Evolutionary conservation across 305 asterid species (phyloP).

Genomic region (Rubia balearica): DNA sequence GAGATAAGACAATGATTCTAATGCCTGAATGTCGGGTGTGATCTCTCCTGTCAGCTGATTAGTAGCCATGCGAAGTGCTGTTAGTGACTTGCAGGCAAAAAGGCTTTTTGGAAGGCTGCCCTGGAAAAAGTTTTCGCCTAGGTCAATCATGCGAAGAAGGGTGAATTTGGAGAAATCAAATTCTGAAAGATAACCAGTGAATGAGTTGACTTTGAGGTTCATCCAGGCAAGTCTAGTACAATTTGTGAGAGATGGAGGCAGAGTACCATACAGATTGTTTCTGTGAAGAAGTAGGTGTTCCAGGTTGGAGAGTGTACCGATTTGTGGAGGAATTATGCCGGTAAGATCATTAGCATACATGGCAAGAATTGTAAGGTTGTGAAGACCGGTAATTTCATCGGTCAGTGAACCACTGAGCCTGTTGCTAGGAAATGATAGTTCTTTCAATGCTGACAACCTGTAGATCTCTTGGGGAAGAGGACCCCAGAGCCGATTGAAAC

Average conservation of each 20-base stretch:
- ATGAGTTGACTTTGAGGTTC: not conserved
- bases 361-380: constrained; percentile 37
- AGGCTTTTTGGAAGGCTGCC: constrained; percentile 64
- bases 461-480: constrained; percentile 56
- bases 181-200: not conserved
- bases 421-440: constrained; percentile 50
- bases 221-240: constrained; percentile 35
- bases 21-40: constrained; percentile 37
- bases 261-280: constrained; percentile 55
- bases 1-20: constrained; percentile 63
- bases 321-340: constrained; percentile 53
- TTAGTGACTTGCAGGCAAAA: constrained; percentile 55
- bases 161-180: constrained; percentile 61
- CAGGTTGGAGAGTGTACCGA: constrained; percentile 56
- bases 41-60: constrained; percentile 61
- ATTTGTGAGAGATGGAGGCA: constrained; percentile 66
- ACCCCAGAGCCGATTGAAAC: constrained; percentile 55
- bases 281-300: constrained; percentile 60
- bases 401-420: constrained; percentile 23
- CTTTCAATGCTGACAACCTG: constrained; percentile 35
- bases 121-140: constrained; percentile 57
- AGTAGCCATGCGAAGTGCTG: constrained; percentile 68
- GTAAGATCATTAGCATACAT: constrained; percentile 54
- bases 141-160: constrained; percentile 53
- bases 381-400: constrained; percentile 40